Evolutionary conservation across 768 basidiomycete species (phyloP), one percentile per base, ranked within the genome.

Genomic region (Pulveroboletus sp.): DNA sequence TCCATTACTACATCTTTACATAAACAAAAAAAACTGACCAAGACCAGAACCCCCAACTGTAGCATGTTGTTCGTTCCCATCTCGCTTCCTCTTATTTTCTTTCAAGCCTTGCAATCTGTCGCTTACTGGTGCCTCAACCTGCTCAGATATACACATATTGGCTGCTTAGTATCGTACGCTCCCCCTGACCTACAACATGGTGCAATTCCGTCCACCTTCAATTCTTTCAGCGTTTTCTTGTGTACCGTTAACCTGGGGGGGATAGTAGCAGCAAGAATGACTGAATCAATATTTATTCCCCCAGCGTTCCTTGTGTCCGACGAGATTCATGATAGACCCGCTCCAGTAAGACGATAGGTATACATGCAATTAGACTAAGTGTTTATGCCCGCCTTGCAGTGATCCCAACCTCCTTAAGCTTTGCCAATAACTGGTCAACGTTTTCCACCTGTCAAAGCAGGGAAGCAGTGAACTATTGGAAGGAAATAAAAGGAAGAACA

Each of bases 391-490:
- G 64, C 53, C 49, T 63, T 37, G 63, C 53, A 7, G 70, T 69
- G 35, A 76, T 64, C 8, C 95, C 95, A 24, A 86, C 92, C 57
- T 90, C 89, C 70, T 90, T 93, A 49, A 99, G 78, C 73, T 88
- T 95, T 21, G 75, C 80, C 5, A 97, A 78, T 7, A 98, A 76
- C 68, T 95, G 90, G 56, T 95, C 95, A 0, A 98, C 94, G 42
- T 72, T 86, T 47, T 77, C 82, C 37, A 97, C 83, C 83, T 84
- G 56, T 10, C 30, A 33, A 50, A 35, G 11, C 10, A 17, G 21
- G 30, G 17, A 14, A 17, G 30, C 6, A 18, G 32, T 57, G 18
- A 49, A 10, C 9, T 15, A 18, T 30, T 9, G 35, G 18, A 48
- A 53, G 1, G 41, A 39, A n/a, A 41, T 28, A 24, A 0, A 45